Evolutionary conservation across 176 grass and related monocot species (phyloP).

Genomic region (Elaeis guineensis): DNA sequence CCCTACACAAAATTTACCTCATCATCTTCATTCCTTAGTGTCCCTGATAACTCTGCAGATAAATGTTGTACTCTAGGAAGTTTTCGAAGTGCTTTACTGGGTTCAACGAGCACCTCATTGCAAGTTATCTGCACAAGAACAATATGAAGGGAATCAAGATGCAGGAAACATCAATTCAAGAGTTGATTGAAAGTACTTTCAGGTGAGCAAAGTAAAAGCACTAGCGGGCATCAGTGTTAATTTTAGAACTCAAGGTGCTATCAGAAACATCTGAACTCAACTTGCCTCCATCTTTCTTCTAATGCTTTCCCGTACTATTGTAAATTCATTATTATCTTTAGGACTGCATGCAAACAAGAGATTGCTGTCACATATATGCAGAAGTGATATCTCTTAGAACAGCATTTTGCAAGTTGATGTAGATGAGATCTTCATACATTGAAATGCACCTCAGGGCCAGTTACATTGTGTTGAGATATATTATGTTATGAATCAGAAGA

Average conservation of each 20-base stretch:
- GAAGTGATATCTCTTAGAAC: no score
- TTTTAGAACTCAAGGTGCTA: neutral
- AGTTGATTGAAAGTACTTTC: no score
- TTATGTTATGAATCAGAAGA: no score
- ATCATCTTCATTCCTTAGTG: constrained; percentile 53
- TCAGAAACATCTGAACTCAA: constrained; percentile 18
- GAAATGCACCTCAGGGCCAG: no score
- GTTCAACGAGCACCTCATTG: constrained; percentile 69
- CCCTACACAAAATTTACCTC: constrained; percentile 41
- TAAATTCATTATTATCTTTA: constrained; percentile 93
- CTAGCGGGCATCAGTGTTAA: neutral
- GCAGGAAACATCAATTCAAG: neutral
- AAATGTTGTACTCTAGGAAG: constrained; percentile 91
- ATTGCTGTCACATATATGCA: neutral
- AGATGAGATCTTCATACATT: no score
- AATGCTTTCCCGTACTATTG: constrained; percentile 82
- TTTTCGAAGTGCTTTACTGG: constrained; percentile 83
- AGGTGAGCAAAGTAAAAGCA: no score
- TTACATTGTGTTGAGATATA: no score
- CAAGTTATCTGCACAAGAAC: constrained; percentile 64
- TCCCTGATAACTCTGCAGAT: constrained; percentile 71
- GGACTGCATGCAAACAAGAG: constrained; percentile 37
- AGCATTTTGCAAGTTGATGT: no score
- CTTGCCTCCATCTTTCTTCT: constrained; percentile 74
- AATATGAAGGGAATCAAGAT: neutral